phyloP scores from a whole-genome alignment of 163 green algal species.

The Scenedesmus sp. region DNA sequence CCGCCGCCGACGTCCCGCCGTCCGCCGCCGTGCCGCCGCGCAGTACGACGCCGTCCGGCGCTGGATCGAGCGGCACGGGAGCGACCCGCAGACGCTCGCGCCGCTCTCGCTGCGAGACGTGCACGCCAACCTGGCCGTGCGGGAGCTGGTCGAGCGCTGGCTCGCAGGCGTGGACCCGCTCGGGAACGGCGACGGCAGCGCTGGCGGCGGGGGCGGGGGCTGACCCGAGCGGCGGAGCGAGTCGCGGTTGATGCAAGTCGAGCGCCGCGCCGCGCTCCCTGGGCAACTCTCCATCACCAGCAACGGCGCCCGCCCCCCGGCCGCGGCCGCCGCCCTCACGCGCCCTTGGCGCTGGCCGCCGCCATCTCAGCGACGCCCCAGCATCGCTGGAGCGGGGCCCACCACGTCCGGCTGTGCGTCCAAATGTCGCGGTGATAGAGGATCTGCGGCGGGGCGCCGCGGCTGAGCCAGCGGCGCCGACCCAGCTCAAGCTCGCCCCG shows the following conservation, averaged over 20 bases:
- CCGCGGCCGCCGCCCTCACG: too few relatives aligned
- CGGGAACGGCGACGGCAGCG: too few relatives aligned
- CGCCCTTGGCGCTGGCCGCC: background rate
- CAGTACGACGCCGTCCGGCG: slow-evolving; percentile 22
- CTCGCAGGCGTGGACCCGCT: background rate
- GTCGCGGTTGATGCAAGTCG: too few relatives aligned
- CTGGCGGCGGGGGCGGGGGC: too few relatives aligned
- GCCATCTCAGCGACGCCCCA: slow-evolving; percentile 17
- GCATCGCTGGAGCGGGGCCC: slow-evolving; percentile 13
- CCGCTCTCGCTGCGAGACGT: slow-evolving; percentile 24
- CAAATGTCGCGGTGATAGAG: slow-evolving; percentile 40
- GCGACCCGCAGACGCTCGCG: slow-evolving; percentile 9
- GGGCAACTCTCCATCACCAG: too few relatives aligned
- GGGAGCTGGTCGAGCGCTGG: slow-evolving; percentile 36
- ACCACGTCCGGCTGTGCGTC: slow-evolving; percentile 21
- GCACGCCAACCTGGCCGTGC: slow-evolving; percentile 31
- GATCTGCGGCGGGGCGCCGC: slow-evolving; percentile 8
- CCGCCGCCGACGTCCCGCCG: too few relatives aligned
- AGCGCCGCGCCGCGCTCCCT: too few relatives aligned
- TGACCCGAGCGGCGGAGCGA: too few relatives aligned
- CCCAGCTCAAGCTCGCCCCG: background rate
- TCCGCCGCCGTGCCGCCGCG: too few relatives aligned
- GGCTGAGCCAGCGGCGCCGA: background rate
- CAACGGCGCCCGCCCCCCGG: too few relatives aligned
- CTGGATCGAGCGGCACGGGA: slow-evolving; percentile 29